Percentiles rank a stretch among this genome's conserved stretches.
phyloP scores from a whole-genome alignment of 192 early-diverging fungal species.

The Chytriomyces confervae region DNA sequence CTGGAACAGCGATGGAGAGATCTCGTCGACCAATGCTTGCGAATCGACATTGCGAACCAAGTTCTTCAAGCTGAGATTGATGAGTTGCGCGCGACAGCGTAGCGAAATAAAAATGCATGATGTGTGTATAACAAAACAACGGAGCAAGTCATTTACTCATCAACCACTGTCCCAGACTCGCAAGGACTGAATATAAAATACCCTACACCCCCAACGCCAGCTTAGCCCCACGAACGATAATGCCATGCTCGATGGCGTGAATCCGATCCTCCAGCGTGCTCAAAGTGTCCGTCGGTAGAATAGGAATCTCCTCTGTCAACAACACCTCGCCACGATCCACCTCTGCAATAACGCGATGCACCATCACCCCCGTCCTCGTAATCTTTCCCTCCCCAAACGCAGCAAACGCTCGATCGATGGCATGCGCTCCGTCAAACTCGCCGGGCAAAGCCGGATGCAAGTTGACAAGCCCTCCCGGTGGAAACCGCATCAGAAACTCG shows the following conservation, averaged over 20 bases:
- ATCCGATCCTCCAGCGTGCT: slow-evolving; percentile 86
- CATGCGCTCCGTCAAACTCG: slow-evolving; percentile 94
- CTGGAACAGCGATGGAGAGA: slow-evolving; percentile 35
- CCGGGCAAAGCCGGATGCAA: slow-evolving; percentile 97
- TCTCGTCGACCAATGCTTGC: slow-evolving; percentile 39
- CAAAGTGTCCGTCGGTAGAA: slow-evolving; percentile 76
- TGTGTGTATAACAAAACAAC: no score
- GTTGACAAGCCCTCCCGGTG: slow-evolving; percentile 79
- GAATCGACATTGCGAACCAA: slow-evolving; percentile 43
- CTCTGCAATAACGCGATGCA: slow-evolving; percentile 94
- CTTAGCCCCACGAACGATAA: slow-evolving; percentile 80
- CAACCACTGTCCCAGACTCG: neutral
- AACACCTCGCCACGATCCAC: slow-evolving; percentile 96
- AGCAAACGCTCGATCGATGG: slow-evolving; percentile 93
- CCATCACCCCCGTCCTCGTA: slow-evolving; percentile 60
- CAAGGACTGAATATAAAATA: neutral
- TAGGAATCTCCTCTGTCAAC: slow-evolving; percentile 76
- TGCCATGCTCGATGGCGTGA: slow-evolving; percentile 84
- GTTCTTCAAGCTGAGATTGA: slow-evolving; percentile 45
- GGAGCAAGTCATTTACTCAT: neutral
- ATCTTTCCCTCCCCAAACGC: slow-evolving; percentile 79
- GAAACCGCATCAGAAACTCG: slow-evolving; percentile 78
- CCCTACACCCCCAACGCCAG: slow-evolving; percentile 31
- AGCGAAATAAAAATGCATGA: slow-evolving; percentile 1
- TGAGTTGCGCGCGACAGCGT: slow-evolving; percentile 3